Percentiles rank a stretch among this genome's conserved stretches.
These are phyloP conservation scores for Chloris gayana DNA, from an alignment of 176 grass and related monocot species.

Conservation along the genomic window DNA sequence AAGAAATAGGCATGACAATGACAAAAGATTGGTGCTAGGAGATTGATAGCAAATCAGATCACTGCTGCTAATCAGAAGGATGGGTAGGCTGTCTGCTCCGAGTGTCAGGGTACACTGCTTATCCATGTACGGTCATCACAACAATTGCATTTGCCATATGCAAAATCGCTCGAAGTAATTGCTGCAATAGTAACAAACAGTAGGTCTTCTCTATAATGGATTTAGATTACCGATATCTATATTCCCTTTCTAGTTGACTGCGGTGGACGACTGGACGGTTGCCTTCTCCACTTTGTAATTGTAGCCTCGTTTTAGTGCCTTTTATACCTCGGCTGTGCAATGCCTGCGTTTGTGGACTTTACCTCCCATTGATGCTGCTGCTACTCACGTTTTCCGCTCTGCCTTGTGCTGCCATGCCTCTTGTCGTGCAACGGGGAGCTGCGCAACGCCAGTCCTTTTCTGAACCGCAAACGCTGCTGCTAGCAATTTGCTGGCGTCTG, in stretches of 20 bases:
- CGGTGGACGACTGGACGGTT: neutral
- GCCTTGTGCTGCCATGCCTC: slow-evolving; percentile 17
- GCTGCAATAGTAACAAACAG: neutral
- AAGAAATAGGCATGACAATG: slow-evolving; percentile 45
- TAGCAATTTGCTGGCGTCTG: neutral
- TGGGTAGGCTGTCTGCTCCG: slow-evolving; percentile 6
- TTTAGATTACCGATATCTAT: neutral
- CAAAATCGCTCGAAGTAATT: slow-evolving; percentile 8
- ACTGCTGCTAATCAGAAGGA: slow-evolving; percentile 8
- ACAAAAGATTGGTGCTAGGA: neutral
- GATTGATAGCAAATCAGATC: slow-evolving; percentile 19
- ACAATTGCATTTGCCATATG: slow-evolving; percentile 17
- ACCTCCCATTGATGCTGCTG: slow-evolving; percentile 26
- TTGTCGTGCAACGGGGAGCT: slow-evolving; percentile 38
- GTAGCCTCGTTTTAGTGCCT: neutral
- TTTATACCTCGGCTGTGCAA: neutral
- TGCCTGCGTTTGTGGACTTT: neutral
- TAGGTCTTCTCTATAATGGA: neutral
- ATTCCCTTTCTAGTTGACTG: neutral
- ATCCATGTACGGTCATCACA: slow-evolving; percentile 5
- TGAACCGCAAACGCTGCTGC: neutral
- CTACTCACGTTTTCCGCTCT: slow-evolving; percentile 30
- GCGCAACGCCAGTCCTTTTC: neutral
- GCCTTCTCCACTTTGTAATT: neutral
- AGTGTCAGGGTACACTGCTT: slow-evolving; percentile 20